These are phyloP conservation scores for Neofusicoccum sp. DNA, from an alignment of 2,329 filamentous ascomycete genomes.

Conservation along the genomic window DNA sequence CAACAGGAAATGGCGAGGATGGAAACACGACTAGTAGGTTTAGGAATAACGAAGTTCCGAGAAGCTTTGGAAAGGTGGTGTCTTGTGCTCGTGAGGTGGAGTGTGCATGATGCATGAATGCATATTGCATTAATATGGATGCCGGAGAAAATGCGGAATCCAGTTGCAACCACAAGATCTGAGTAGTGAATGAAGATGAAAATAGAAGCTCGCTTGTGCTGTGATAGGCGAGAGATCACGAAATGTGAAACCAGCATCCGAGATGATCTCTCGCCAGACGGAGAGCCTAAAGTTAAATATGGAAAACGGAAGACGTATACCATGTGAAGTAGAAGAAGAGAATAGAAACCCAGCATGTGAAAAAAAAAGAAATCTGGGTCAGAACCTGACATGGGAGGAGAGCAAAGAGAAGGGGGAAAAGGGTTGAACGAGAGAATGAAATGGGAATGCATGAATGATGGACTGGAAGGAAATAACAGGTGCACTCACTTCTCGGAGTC, in stretches of 20 bases:
- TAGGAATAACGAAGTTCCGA: background rate
- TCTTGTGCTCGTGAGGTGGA: background rate
- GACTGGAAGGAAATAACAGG: background rate
- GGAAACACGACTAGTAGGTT: background rate
- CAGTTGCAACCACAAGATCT: background rate
- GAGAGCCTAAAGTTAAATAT: conserved; percentile 17
- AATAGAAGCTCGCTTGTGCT: conserved; percentile 15
- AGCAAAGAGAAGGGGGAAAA: background rate
- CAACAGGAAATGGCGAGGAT: background rate
- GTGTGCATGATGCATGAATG: background rate
- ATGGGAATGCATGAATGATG: background rate
- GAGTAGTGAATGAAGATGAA: conserved; percentile 1
- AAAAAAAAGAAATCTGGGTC: background rate
- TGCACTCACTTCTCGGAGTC: conserved; percentile 9
- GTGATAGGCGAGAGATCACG: background rate
- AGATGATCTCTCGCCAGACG: conserved; percentile 15
- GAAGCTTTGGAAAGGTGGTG: background rate
- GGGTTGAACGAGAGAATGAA: background rate
- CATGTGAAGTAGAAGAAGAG: background rate
- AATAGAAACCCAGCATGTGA: background rate
- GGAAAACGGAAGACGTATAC: background rate
- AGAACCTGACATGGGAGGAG: background rate
- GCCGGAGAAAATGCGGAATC: background rate
- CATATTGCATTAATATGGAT: conserved; percentile 1
- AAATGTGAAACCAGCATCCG: conserved; percentile 17